A percentile compares a stretch with the other conserved stretches of the same genome.
Conservation (phyloP, 805 yeast genomes). For the Sugiyamaella lignohabitans region DNA sequence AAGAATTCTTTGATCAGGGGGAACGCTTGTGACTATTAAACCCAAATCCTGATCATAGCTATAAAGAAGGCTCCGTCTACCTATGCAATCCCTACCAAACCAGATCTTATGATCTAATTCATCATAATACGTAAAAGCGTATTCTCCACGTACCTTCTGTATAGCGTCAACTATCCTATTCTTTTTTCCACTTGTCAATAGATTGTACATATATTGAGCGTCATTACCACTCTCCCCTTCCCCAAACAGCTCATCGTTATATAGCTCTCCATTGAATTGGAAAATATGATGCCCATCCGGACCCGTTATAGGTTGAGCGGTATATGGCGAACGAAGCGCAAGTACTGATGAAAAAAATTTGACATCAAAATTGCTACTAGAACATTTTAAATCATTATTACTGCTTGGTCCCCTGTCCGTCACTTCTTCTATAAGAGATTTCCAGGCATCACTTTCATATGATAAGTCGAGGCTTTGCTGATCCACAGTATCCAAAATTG, state of each 20-base stretch:
- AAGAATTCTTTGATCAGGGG: neutral
- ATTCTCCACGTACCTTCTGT: constrained; percentile 64
- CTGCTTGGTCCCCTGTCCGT: constrained; percentile 12
- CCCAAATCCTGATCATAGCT: constrained; percentile 21
- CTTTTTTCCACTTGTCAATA: constrained; percentile 2
- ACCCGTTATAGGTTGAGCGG: constrained; percentile 62
- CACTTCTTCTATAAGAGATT: neutral
- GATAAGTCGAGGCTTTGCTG: neutral
- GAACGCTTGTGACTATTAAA: constrained; percentile 43
- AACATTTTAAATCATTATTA: neutral
- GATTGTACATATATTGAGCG: constrained; percentile 43
- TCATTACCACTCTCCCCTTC: constrained; percentile 44
- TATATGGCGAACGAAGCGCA: constrained; percentile 72
- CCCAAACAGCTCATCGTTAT: constrained; percentile 46
- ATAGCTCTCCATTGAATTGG: constrained; percentile 90
- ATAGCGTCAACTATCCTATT: constrained; percentile 40
- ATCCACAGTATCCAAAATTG: neutral
- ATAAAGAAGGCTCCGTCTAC: constrained; percentile 70
- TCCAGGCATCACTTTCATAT: neutral
- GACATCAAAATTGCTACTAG: neutral
- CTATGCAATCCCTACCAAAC: constrained; percentile 81
- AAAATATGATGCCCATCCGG: constrained; percentile 35
- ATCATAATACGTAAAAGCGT: constrained; percentile 53
- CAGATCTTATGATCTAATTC: constrained; percentile 35
- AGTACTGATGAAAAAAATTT: constrained; percentile 55